These are phyloP conservation scores for Lactarius vividus DNA, from an alignment of 768 basidiomycete genomes.

Conservation along the genomic window DNA sequence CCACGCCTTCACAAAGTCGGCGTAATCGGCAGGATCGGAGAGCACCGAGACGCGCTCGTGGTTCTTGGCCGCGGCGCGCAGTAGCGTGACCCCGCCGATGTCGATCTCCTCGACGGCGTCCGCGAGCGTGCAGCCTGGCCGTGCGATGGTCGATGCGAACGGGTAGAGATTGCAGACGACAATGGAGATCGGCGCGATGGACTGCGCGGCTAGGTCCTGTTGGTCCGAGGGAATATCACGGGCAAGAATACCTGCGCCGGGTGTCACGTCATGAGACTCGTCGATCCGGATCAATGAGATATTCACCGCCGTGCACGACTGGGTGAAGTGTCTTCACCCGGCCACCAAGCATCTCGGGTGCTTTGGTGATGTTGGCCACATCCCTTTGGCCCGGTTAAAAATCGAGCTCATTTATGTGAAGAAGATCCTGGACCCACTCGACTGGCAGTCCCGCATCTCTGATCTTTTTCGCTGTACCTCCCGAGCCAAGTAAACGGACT, in stretches of 20 bases:
- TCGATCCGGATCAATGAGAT: background rate
- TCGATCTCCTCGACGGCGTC: slow-evolving; percentile 98
- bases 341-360: slow-evolving; percentile 98
- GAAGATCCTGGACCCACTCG: slow-evolving; percentile 54
- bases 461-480: slow-evolving; percentile 97
- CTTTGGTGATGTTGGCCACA: slow-evolving; percentile 95
- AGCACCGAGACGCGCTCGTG: slow-evolving; percentile 89
- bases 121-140: slow-evolving; percentile 84
- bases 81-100: slow-evolving; percentile 96
- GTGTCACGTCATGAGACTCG: background rate
- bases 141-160: slow-evolving; percentile 86
- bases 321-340: slow-evolving; percentile 98
- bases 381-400: slow-evolving; percentile 53
- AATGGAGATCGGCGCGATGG: slow-evolving; percentile 90
- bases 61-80: slow-evolving; percentile 98
- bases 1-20: slow-evolving; percentile 75
- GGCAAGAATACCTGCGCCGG: slow-evolving; percentile 79
- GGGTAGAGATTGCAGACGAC: slow-evolving; percentile 99
- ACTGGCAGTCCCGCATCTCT: slow-evolving; percentile 90
- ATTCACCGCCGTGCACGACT: slow-evolving; percentile 90
- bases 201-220: slow-evolving; percentile 75
- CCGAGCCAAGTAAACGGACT: slow-evolving; percentile 88
- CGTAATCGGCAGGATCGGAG: slow-evolving; percentile 87
- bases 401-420: background rate
- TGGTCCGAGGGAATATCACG: slow-evolving; percentile 89